Percentiles rank a stretch among this genome's conserved stretches.
These are phyloP conservation scores for Solanum medicagineum DNA, from an alignment of 257 asterid species.

Conservation along the genomic window DNA sequence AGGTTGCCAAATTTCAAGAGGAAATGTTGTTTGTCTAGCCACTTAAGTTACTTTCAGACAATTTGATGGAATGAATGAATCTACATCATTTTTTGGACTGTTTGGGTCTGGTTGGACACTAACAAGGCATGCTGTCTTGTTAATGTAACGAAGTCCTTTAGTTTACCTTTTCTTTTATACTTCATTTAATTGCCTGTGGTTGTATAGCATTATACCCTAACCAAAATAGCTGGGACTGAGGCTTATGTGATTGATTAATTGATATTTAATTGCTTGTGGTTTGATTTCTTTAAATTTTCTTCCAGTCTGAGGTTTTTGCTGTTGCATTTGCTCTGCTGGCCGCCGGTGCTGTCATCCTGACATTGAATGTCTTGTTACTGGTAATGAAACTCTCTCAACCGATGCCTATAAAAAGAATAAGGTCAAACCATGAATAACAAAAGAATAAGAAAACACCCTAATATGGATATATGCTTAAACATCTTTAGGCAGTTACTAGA, in stretches of 20 bases:
- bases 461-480: background rate
- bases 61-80: background rate
- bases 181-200: background rate
- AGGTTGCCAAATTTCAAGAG: background rate
- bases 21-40: background rate
- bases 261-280: background rate
- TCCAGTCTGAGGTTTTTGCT: conserved; percentile 94
- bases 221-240: background rate
- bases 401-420: background rate
- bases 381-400: conserved; percentile 18
- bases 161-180: background rate
- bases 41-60: background rate
- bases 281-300: background rate
- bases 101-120: background rate
- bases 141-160: background rate
- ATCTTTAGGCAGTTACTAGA: background rate
- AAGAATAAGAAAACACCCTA: background rate
- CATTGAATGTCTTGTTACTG: conserved; percentile 89
- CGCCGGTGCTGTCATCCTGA: conserved; percentile 81
- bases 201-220: background rate
- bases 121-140: background rate
- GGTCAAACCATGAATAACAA: background rate
- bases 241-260: background rate
- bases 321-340: conserved; percentile 96
- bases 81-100: background rate